These are phyloP conservation scores for Metschnikowia dekortorum DNA, from an alignment of 805 yeast species.

Conservation along the genomic window DNA sequence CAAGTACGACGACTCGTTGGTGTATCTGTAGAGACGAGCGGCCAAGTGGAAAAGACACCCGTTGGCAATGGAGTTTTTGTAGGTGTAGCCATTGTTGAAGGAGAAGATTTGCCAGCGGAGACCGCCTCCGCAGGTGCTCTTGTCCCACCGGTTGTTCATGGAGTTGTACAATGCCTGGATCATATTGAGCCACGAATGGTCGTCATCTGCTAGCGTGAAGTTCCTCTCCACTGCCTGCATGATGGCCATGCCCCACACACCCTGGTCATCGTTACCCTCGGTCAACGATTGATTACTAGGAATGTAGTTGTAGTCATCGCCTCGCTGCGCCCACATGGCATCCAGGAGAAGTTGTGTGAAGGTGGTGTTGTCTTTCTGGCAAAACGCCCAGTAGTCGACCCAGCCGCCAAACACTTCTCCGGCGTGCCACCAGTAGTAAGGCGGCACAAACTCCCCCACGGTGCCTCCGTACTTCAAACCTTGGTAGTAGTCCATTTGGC, in stretches of 20 bases:
- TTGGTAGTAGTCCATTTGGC: constrained; percentile 43
- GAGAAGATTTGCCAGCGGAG: constrained; percentile 47
- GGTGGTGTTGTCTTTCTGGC: constrained; percentile 31
- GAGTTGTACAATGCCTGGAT: constrained; percentile 43
- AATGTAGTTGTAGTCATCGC: constrained; percentile 37
- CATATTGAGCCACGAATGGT: constrained; percentile 34
- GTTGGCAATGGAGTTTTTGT: constrained; percentile 42
- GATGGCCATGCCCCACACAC: constrained; percentile 48
- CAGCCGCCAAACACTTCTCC: constrained; percentile 50
- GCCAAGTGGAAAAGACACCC: constrained; percentile 43
- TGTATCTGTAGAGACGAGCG: constrained; percentile 41
- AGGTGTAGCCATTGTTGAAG: constrained; percentile 45
- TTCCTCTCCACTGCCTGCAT: constrained; percentile 46
- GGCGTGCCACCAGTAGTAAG: constrained; percentile 53
- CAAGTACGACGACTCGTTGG: constrained; percentile 35
- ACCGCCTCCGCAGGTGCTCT: constrained; percentile 36
- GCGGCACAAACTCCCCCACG: constrained; percentile 42
- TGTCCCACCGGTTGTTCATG: constrained; percentile 44
- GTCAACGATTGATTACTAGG: constrained; percentile 45
- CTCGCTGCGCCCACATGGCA: constrained; percentile 43
- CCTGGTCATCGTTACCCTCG: constrained; percentile 51
- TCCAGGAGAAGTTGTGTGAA: constrained; percentile 27
- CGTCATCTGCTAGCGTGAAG: constrained; percentile 29
- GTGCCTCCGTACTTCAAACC: constrained; percentile 41
- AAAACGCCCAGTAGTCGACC: constrained; percentile 36